Base-by-base conservation (phyloP, 2,329 filamentous ascomycete species). In the Epichloe sp. region DNA sequence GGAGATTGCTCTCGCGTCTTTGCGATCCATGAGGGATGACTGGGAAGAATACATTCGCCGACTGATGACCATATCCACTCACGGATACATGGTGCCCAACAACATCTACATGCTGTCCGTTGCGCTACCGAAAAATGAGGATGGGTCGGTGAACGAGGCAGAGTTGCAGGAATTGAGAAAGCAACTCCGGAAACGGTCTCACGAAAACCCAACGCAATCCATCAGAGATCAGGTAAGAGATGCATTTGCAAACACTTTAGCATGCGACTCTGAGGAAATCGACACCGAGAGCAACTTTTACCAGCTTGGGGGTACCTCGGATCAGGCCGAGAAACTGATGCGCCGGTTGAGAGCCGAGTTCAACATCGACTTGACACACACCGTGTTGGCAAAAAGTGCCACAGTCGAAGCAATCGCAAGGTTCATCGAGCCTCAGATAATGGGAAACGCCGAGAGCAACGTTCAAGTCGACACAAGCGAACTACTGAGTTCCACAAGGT, bases 401-500 rank as follows among this genome's bases (percentile, higher is more conserved):
- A 71, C 69, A 4, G 68, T 77, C 1, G 61, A 59, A 1, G 66
- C 62, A 2, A 62, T 78, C 36, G 63, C 65, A 46, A 52, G 56
- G 1, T 61, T 64, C 43, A 68, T 75, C 47, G 66, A 71, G 12
- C 53, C 54, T 6, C 40, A 54, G 12, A 41, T 35, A 3, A 38
- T 54, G 2, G 46, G 44, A 2, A 48, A 56, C 4, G 45, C 31
- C 11, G 41, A 52, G 8, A 36, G 41, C 3, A 19, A 51, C 4
- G 52, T 55, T 26, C 52, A 53, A 3, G 56, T 64, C 4, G 67
- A 67, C 2, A 70, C 66, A 53, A 60, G 62, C n/a, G 61, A 69
- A 53, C 70, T 68, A 0, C 65, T 65, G 57, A 77, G 73, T 56
- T 78, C 76, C 0, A 76, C 70, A 3, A 73, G 72, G 47, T 68